phyloP scores from a whole-genome alignment of 106 monocot species.

The Platanthera zijinensis region DNA sequence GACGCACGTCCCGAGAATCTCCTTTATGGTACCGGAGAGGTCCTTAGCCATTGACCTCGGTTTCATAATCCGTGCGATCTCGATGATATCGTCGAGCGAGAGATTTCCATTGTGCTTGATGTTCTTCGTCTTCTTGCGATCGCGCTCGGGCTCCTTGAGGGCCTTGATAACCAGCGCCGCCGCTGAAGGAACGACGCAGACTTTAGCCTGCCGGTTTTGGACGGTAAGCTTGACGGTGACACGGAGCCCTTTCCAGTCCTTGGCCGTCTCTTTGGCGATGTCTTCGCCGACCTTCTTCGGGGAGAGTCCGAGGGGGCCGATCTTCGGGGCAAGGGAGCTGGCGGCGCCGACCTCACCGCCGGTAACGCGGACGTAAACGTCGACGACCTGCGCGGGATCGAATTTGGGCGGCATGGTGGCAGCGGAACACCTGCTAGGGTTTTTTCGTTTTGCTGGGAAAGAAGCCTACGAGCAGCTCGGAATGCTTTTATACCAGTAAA shows the following conservation, averaged over 20 bases:
- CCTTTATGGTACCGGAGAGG: constrained; percentile 42
- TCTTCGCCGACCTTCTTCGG: constrained; percentile 71
- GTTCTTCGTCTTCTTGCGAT: constrained; percentile 61
- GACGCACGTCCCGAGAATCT: constrained; percentile 67
- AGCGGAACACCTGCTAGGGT: not conserved
- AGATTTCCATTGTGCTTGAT: constrained; percentile 67
- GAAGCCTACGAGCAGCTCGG: not conserved
- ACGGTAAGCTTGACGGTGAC: constrained; percentile 68
- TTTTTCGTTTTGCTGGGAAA: not conserved
- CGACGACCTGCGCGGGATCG: constrained; percentile 51
- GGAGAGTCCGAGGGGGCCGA: constrained; percentile 58
- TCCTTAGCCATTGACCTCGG: constrained; percentile 69
- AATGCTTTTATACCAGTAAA: no score
- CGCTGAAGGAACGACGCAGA: constrained; percentile 55
- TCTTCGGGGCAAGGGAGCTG: constrained; percentile 56
- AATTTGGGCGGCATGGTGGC: constrained; percentile 57
- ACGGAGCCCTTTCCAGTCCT: constrained; percentile 70
- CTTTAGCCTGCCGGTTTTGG: constrained; percentile 68
- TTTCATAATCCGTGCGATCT: constrained; percentile 49
- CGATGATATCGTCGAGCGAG: constrained; percentile 54
- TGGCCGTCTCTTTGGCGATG: constrained; percentile 66
- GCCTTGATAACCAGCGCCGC: constrained; percentile 64
- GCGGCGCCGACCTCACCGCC: constrained; percentile 69
- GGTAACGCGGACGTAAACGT: constrained; percentile 62
- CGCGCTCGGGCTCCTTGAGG: constrained; percentile 61